phyloP scores from a whole-genome alignment of 2,329 filamentous ascomycete species.

The Byssoonygena ceratinophila region DNA sequence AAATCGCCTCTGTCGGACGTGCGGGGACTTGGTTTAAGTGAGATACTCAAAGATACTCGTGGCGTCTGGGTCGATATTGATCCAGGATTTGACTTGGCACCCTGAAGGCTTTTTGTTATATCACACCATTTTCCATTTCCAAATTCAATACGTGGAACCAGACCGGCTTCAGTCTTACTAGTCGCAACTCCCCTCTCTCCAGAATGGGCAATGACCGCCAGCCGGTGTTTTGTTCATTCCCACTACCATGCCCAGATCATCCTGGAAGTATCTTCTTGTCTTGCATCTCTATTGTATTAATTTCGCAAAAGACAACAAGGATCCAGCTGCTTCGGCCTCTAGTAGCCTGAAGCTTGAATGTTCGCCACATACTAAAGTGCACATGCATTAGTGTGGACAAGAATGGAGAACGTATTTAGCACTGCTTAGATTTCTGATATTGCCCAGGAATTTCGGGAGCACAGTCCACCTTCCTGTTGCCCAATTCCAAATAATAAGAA shows the following conservation, averaged over 20 bases:
- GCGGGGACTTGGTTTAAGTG: not conserved
- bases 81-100: constrained; percentile 18
- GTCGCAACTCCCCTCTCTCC: no score
- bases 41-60: constrained; percentile 9
- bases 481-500: no score
- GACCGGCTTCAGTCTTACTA: not conserved
- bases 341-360: not conserved
- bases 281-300: no score
- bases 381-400: not conserved
- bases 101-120: not conserved
- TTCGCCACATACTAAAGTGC: not conserved
- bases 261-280: not conserved
- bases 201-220: no score
- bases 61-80: constrained; percentile 24
- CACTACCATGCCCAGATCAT: not conserved
- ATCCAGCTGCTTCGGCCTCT: not conserved
- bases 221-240: not conserved
- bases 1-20: not conserved
- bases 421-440: no score
- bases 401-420: no score
- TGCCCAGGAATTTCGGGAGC: no score
- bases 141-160: not conserved
- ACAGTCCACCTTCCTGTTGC: not conserved
- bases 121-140: not conserved
- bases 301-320: not conserved